Evolutionary conservation across 352 stramenopile species (phyloP).

Genomic region (Elongisporangium undulatum): DNA sequence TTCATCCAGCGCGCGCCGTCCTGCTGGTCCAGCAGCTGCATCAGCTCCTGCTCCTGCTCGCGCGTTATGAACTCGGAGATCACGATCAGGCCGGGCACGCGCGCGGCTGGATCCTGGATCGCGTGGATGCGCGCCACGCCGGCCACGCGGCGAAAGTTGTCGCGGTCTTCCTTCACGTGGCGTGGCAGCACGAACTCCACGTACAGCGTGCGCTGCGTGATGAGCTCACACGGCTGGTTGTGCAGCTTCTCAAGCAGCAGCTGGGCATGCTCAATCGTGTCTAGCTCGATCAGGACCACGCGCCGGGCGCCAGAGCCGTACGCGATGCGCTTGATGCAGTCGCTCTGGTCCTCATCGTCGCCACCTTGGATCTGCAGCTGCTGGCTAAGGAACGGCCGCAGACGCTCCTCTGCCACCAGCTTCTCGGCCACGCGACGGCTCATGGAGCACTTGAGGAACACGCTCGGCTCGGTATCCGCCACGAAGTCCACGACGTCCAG

Average conservation of each 20-base stretch:
- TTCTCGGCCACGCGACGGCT: constrained; percentile 58
- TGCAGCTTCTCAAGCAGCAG: constrained; percentile 45
- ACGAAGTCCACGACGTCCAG: constrained; percentile 40
- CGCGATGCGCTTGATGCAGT: constrained; percentile 32
- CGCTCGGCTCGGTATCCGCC: constrained; percentile 39
- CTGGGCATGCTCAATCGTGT: constrained; percentile 5
- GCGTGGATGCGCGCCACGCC: constrained; percentile 42
- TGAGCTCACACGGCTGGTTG: constrained; percentile 47
- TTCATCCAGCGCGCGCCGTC: constrained; percentile 51
- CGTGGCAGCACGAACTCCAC: constrained; percentile 64
- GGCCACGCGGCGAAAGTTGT: constrained; percentile 49
- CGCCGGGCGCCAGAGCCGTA: constrained; percentile 55
- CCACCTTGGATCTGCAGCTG: constrained; percentile 12
- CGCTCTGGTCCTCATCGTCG: constrained; percentile 1
- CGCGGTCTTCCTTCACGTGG: constrained; percentile 63
- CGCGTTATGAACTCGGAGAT: constrained; percentile 60
- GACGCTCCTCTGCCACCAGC: constrained; percentile 37
- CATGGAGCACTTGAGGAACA: constrained; percentile 66
- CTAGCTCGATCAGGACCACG: constrained; percentile 42
- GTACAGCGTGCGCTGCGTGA: constrained; percentile 60
- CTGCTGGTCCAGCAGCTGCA: constrained; percentile 59
- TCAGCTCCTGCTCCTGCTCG: constrained; percentile 44
- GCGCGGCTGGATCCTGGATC: constrained; percentile 27
- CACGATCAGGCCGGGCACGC: constrained; percentile 63
- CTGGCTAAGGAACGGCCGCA: constrained; percentile 42